Percentiles rank a stretch among this genome's conserved stretches.
These are phyloP conservation scores for Ustilago xerochloae DNA, from an alignment of 1,284 basidiomycete species.

Conservation along the genomic window DNA sequence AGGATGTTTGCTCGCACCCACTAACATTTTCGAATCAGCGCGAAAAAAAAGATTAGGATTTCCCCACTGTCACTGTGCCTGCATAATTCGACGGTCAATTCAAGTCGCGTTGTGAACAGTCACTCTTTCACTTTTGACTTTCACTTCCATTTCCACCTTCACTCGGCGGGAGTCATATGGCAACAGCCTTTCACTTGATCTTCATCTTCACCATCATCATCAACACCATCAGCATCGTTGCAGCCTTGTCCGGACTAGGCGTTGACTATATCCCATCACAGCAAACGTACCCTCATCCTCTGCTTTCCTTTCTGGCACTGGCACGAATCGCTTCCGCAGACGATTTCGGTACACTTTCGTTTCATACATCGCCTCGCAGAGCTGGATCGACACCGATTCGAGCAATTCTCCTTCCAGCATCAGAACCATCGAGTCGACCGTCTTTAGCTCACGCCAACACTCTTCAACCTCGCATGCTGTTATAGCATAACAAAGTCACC, in stretches of 20 bases:
- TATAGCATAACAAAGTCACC: background rate
- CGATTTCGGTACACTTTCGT: too few relatives aligned
- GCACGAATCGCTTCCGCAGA: too few relatives aligned
- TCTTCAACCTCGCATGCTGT: constrained; percentile 12
- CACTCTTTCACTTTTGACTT: background rate
- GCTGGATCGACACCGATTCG: too few relatives aligned
- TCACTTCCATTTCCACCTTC: background rate
- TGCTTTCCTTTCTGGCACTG: too few relatives aligned
- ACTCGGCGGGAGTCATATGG: too few relatives aligned
- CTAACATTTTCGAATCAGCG: background rate
- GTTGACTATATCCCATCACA: too few relatives aligned
- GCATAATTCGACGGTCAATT: constrained; percentile 12
- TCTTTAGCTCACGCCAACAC: background rate
- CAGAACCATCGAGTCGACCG: background rate
- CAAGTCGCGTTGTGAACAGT: constrained; percentile 1
- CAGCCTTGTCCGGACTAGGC: too few relatives aligned
- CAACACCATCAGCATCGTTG: background rate
- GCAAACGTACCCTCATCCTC: too few relatives aligned
- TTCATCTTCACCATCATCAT: background rate
- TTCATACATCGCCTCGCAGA: too few relatives aligned
- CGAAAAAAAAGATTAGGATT: background rate
- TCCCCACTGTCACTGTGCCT: background rate
- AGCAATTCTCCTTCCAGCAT: too few relatives aligned
- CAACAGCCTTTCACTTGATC: background rate
- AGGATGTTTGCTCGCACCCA: background rate